Base-by-base conservation (phyloP, 2,329 filamentous ascomycete genomes). In the Zymoseptoria passerinii region DNA sequence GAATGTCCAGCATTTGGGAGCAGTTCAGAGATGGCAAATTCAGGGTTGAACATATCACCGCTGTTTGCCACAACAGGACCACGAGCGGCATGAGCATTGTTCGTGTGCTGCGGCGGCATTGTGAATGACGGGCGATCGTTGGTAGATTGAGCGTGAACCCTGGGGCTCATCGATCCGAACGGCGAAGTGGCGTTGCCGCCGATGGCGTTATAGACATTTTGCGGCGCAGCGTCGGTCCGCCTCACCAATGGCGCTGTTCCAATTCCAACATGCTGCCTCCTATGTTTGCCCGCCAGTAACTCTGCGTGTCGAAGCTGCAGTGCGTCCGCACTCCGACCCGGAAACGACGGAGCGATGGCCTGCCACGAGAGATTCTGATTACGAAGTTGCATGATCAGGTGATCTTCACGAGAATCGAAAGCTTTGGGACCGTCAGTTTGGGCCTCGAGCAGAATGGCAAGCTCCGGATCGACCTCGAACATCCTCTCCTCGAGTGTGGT, bases 261-360 rank as follows among this genome's bases (percentile, higher is more conserved):
- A 6, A 44, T 44, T 13, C 13, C 35, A 6, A 44, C 16, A 10
- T 44, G 35, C 35, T 44, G 35, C 35, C 16, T n/a, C 16, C 35
- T 16, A 13, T 44, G 13, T 44, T 44, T 44, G 35, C 35, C n/a
- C 13, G 35, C 35, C 16, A 44, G 35, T 44, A 44, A 44, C n/a
- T 44, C 35, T n/a, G 35, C 44, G 29, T 54, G 55, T 29, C 58
- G 52, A 28, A 52, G 50, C n/a, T 52, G 54, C 16, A 55, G 9
- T 52, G 49, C 49, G 4, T 62, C 50, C n/a, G 28, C 18, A 18
- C 58, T 65, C 2, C 74, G 67, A 5, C 58, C 50, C 0, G 71
- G 68, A 49, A 72, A 67, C 8, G 69, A 61, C 18, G 57, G 28
- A 0, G 66, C 68, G 8, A 76, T 72, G 1, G 70, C 61, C 2